Evolutionary conservation across 2,329 filamentous ascomycete genomes (phyloP), one percentile per base, ranked within the genome.

Genomic region (Ophiostoma triangulosporum): DNA sequence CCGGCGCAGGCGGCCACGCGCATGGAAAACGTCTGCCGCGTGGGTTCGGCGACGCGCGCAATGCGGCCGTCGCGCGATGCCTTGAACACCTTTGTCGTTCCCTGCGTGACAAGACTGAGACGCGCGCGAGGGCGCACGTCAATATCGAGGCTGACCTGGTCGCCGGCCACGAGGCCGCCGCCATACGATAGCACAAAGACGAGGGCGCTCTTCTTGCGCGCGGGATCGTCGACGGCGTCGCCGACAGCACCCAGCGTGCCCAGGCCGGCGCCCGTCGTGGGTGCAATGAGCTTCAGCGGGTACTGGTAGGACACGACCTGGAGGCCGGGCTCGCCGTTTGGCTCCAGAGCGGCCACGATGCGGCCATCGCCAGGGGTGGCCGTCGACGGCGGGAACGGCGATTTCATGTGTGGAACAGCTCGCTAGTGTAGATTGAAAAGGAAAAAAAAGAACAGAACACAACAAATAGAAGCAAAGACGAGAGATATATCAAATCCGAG

Each of bases 11-110:
- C 61, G 24, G 72, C 69, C 51, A 86, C 68, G 3, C 66, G 65
- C 31, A 78, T 73, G 12, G 69, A 65, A 55, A 86, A 66, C 1
- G 64, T 70, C 65, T 86, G 83, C 20, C 73, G 72, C 1, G 82
- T 84, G 46, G 50, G 38, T n/a, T 15, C 14, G 4, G 50, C 67
- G 12, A 50, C 50, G 2, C 43, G 54, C n/a, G 51, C 45, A 1
- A 38, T 22, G 2, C 51, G 45, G 17, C 54, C 54, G 17, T 31
- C 38, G 33, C 50, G 50, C 35, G 50, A 49, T 1, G 88, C 86
- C 65, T 93, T 95, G 77, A 95, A 97, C 61, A 98, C 82, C 70
- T 97, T 98, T 56, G 93, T 97, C 68, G 89, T 88, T 51, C 91
- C 91, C 71, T 83, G 80, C 0, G 80, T 84, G 56, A 79, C 77